Evolutionary conservation across 352 stramenopile species (phyloP).

Genomic region (Pythium graminicola): DNA sequence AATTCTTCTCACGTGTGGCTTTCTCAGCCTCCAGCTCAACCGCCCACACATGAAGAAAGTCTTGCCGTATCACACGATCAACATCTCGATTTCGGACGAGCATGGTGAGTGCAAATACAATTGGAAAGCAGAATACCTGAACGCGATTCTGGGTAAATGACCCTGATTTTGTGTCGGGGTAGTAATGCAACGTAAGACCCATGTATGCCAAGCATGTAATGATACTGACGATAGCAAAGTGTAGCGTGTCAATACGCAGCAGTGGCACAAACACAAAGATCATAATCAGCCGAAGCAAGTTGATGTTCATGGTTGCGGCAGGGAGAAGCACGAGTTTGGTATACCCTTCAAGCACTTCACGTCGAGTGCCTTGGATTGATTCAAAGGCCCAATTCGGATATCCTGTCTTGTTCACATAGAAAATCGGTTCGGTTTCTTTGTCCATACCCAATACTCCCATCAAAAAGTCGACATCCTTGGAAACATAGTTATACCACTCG

Average conservation of each 20-base stretch:
- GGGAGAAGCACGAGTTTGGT: constrained; percentile 60
- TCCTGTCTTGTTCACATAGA: constrained; percentile 56
- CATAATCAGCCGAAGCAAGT: constrained; percentile 68
- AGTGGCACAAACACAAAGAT: constrained; percentile 69
- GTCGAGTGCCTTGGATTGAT: constrained; percentile 39
- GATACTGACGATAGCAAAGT: constrained; percentile 52
- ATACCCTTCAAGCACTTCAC: constrained; percentile 52
- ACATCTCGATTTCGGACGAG: constrained; percentile 65
- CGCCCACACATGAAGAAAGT: constrained; percentile 74
- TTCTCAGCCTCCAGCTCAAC: constrained; percentile 72
- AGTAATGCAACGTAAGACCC: constrained; percentile 55
- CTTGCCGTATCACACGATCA: constrained; percentile 67
- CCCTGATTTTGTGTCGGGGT: constrained; percentile 45
- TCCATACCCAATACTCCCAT: constrained; percentile 50
- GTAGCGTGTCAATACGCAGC: constrained; percentile 64
- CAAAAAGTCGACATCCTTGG: constrained; percentile 57
- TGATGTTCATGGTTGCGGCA: constrained; percentile 74
- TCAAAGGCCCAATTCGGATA: constrained; percentile 53
- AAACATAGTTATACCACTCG: constrained; percentile 74
- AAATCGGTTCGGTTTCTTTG: constrained; percentile 28
- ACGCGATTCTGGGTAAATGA: constrained; percentile 66
- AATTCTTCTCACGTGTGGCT: constrained; percentile 60
- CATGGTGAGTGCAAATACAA: constrained; percentile 61
- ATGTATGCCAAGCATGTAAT: constrained; percentile 57
- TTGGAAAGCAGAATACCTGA: constrained; percentile 62